phyloP scores from a whole-genome alignment of 345 rosid species.

The Arabis alpina region DNA sequence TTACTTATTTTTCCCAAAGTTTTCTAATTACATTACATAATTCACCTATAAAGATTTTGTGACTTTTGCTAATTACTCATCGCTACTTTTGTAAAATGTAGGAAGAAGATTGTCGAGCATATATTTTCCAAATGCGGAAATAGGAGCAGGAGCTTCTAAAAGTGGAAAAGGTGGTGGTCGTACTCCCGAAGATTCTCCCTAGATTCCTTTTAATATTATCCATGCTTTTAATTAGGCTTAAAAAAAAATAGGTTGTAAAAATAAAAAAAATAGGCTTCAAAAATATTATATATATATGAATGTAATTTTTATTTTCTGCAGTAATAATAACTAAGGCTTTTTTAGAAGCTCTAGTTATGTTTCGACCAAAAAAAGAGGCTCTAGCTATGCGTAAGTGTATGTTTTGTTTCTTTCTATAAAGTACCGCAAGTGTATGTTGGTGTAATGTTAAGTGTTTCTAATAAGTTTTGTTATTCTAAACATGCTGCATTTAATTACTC shows the following conservation, averaged over 20 bases:
- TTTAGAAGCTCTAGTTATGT: not conserved
- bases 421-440: not conserved
- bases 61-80: not conserved
- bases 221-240: too few species aligned
- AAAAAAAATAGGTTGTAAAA: too few species aligned
- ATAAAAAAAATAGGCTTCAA: too few species aligned
- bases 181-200: not conserved
- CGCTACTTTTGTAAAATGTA: slow-evolving; percentile 1
- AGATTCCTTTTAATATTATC: not conserved
- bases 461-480: not conserved
- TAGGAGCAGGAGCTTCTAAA: not conserved
- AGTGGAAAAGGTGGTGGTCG: slow-evolving; percentile 25
- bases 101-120: slow-evolving; percentile 15
- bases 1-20: too few species aligned
- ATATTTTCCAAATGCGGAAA: slow-evolving; percentile 13
- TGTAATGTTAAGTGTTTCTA: slow-evolving; percentile 3
- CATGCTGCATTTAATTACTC: not conserved
- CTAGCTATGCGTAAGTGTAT: not conserved
- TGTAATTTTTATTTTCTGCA: not conserved
- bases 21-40: too few species aligned
- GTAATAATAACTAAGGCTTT: too few species aligned
- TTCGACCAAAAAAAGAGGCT: not conserved
- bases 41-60: too few species aligned
- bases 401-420: not conserved
- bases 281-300: not conserved